These are phyloP conservation scores for Porodaedalea pini DNA, from an alignment of 1,284 basidiomycete species.

Conservation along the genomic window DNA sequence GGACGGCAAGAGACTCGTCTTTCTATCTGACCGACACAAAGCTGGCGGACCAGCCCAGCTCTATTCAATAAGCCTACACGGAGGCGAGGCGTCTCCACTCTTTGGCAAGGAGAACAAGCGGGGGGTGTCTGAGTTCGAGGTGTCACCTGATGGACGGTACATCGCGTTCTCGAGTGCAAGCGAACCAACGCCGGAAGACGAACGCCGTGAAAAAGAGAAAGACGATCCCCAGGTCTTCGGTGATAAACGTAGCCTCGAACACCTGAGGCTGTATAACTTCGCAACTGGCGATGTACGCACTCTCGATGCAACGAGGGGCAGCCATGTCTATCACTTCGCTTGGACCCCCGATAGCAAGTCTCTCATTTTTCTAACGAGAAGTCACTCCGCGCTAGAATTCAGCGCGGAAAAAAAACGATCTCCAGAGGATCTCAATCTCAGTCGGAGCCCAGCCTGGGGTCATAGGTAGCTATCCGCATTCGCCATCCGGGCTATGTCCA, in stretches of 20 bases:
- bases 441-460: neutral
- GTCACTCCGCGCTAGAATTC: conserved; percentile 9
- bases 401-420: neutral
- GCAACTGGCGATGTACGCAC: conserved; percentile 16
- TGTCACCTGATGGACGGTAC: conserved; percentile 24
- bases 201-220: conserved; percentile 21
- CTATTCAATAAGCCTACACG: conserved; percentile 16
- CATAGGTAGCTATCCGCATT: neutral
- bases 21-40: conserved; percentile 24
- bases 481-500: neutral
- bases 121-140: conserved; percentile 11
- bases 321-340: conserved; percentile 13
- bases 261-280: conserved; percentile 18
- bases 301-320: conserved; percentile 10
- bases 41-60: conserved; percentile 22
- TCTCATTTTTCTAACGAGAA: conserved; percentile 1
- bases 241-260: conserved; percentile 17
- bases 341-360: conserved; percentile 23
- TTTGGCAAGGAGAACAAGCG: conserved; percentile 17
- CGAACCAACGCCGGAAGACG: conserved; percentile 22
- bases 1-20: conserved; percentile 18
- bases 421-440: conserved; percentile 3
- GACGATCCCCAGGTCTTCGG: conserved; percentile 23
- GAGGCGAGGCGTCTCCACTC: conserved; percentile 18
- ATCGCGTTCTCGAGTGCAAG: conserved; percentile 22